Evolutionary conservation across 768 basidiomycete species (phyloP), one percentile per base, ranked within the genome.

Genomic region (Xerocomellus dryophilus): DNA sequence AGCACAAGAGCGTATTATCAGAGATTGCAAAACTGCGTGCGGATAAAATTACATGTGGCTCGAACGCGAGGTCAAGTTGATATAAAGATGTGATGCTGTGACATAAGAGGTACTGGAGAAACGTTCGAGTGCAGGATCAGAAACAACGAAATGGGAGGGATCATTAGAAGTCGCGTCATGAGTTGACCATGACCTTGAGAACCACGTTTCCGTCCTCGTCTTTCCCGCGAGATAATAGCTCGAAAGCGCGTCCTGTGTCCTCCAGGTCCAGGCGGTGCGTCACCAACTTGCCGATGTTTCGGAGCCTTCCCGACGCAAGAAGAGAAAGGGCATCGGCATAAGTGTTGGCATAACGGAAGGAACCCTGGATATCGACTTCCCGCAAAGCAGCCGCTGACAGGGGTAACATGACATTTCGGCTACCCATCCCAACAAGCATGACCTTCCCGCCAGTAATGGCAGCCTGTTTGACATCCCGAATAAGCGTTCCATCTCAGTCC

Each of bases 351-450:
- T 94, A 94, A 31, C 91, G 82, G 81, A 97, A 97, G 35, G 88
- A 90, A 60, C 94, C 95, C 57, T 85, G 82, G 63, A 98, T 84
- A 71, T 98, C 93, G 55, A 98, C 91, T 72, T 97, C 95, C 47
- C 95, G 85, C 52, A 86, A 71, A 15, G 91, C 87, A 38, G 93
- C 90, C 27, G 81, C 78, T 40, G 88, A 86, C 52, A 94, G 79
- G n/a, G 96, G 96, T 50, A 97, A 77, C 58, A 80, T 77, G 52
- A 87, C 82, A 62, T 86, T 88, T 54, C 86, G 82, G 15, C 92
- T 83, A 61, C 96, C 96, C 96, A 98, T 98, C 20, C 96, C 96
- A 59, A 98, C 84, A 63, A 93, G 88, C 79, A 93, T 86, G 51
- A 97, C 91, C 67, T 88, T 92, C 46, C 92, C 91, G 47, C 94